Evolutionary conservation across 495 filamentous ascomycete genomes (phyloP).

Genomic region (Xylaria palmicola): DNA sequence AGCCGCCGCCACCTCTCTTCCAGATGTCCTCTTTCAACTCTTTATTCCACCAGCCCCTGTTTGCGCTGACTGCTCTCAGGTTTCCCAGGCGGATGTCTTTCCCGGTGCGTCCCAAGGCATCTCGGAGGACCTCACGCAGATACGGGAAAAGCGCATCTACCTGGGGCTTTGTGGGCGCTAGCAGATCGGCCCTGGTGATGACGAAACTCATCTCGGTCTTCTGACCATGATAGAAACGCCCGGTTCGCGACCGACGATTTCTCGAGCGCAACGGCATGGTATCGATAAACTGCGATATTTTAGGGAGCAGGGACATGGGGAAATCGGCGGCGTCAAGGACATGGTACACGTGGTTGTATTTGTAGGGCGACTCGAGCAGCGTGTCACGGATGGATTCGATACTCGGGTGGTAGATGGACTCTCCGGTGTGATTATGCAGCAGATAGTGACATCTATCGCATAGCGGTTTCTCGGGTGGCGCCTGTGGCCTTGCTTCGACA

Average conservation of each 20-base stretch:
- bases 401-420: conserved; percentile 71
- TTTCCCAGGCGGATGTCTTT: conserved; percentile 73
- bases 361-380: conserved; percentile 81
- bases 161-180: conserved; percentile 76
- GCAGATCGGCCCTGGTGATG: conserved; percentile 82
- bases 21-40: conserved; percentile 80
- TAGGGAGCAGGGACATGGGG: conserved; percentile 81
- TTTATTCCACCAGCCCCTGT: conserved; percentile 84
- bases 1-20: conserved; percentile 78
- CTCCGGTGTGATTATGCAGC: conserved; percentile 67
- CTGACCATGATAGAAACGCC: conserved; percentile 60
- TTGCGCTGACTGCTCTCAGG: conserved; percentile 78
- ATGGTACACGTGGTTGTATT: conserved; percentile 90
- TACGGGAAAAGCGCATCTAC: conserved; percentile 84
- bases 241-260: conserved; percentile 68
- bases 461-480: conserved; percentile 45
- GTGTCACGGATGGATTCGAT: conserved; percentile 74
- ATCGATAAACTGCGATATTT: conserved; percentile 53
- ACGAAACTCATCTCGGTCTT: conserved; percentile 78
- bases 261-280: conserved; percentile 65
- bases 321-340: conserved; percentile 98
- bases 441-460: conserved; percentile 88
- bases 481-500: conserved; percentile 12
- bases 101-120: conserved; percentile 61
- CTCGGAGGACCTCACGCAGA: conserved; percentile 67